Evolutionary conservation across 2,329 filamentous ascomycete genomes (phyloP).

Genomic region (Cadophora sp.): DNA sequence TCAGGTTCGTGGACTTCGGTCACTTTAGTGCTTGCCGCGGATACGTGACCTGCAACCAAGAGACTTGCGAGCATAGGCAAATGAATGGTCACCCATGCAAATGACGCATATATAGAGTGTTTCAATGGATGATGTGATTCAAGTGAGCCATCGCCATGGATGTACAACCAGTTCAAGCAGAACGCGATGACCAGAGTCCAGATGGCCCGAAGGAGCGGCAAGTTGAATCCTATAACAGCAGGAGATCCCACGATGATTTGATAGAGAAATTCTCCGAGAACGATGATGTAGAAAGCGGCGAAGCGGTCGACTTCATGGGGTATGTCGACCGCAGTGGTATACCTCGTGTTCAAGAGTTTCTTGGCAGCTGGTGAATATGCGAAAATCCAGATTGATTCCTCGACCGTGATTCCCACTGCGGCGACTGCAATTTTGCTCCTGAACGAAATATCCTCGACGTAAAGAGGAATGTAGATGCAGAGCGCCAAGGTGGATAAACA

Average conservation of each 20-base stretch:
- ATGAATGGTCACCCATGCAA: conserved; percentile 53
- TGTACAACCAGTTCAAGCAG: conserved; percentile 57
- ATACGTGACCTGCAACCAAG: conserved; percentile 55
- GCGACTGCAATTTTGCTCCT: conserved; percentile 51
- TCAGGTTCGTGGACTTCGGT: conserved; percentile 51
- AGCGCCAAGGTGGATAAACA: conserved; percentile 50
- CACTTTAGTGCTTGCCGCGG: conserved; percentile 48
- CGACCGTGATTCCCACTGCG: conserved; percentile 50
- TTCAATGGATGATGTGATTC: conserved; percentile 52
- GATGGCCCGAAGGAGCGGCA: conserved; percentile 52
- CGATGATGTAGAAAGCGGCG: conserved; percentile 58
- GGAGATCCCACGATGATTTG: conserved; percentile 55
- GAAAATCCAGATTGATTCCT: conserved; percentile 53
- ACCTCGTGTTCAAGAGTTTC: conserved; percentile 49
- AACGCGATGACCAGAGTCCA: conserved; percentile 57
- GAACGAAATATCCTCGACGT: conserved; percentile 50
- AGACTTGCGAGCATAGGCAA: conserved; percentile 53
- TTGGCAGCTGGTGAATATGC: conserved; percentile 54
- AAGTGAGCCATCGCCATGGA: conserved; percentile 54
- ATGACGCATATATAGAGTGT: conserved; percentile 48
- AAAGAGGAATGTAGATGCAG: conserved; percentile 52
- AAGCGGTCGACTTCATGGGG: conserved; percentile 57
- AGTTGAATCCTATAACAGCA: conserved; percentile 52
- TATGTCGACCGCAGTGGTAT: conserved; percentile 56
- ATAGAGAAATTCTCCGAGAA: conserved; percentile 58